A percentile compares a stretch with the other conserved stretches of the same genome.
phyloP scores from a whole-genome alignment of 768 basidiomycete species.

The Pleurotus sapidus region DNA sequence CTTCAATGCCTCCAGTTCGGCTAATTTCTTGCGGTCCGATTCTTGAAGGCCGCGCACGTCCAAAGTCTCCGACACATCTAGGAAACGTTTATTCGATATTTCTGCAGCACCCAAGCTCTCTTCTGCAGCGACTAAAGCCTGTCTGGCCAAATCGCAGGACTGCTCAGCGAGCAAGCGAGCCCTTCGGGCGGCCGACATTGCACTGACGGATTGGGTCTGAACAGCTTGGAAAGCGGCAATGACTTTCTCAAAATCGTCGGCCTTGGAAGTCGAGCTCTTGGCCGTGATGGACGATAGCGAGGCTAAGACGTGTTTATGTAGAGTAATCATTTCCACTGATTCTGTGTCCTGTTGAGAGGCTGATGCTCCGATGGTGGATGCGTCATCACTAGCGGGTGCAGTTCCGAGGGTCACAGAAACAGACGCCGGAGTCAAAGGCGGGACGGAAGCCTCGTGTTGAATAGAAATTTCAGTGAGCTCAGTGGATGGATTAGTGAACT shows the following conservation, averaged over 20 bases:
- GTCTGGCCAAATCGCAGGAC: conserved; percentile 22
- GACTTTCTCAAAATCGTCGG: neutral
- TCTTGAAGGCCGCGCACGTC: conserved; percentile 13
- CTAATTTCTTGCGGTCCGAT: conserved; percentile 13
- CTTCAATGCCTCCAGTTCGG: neutral
- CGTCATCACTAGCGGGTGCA: too few relatives aligned
- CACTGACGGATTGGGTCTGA: conserved; percentile 19
- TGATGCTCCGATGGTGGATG: too few relatives aligned
- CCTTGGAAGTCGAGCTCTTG: too few relatives aligned
- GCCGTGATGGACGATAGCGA: too few relatives aligned
- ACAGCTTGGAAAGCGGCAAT: conserved; percentile 15
- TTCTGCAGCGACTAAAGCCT: conserved; percentile 23
- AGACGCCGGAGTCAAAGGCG: too few relatives aligned
- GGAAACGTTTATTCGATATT: conserved; percentile 17
- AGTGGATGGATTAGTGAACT: too few relatives aligned
- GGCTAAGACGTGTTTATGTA: too few relatives aligned
- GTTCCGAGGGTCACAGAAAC: too few relatives aligned
- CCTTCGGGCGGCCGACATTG: conserved; percentile 21
- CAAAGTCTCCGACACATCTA: conserved; percentile 21
- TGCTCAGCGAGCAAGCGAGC: conserved; percentile 27
- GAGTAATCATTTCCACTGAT: too few relatives aligned
- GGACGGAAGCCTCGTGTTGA: too few relatives aligned
- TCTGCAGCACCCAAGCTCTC: conserved; percentile 22
- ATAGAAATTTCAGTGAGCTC: too few relatives aligned
- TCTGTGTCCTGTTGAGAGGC: too few relatives aligned